A percentile compares a stretch with the other conserved stretches of the same genome.
These are phyloP conservation scores for Lophiostoma macrostomum DNA, from an alignment of 495 filamentous ascomycete genomes.

Conservation along the genomic window DNA sequence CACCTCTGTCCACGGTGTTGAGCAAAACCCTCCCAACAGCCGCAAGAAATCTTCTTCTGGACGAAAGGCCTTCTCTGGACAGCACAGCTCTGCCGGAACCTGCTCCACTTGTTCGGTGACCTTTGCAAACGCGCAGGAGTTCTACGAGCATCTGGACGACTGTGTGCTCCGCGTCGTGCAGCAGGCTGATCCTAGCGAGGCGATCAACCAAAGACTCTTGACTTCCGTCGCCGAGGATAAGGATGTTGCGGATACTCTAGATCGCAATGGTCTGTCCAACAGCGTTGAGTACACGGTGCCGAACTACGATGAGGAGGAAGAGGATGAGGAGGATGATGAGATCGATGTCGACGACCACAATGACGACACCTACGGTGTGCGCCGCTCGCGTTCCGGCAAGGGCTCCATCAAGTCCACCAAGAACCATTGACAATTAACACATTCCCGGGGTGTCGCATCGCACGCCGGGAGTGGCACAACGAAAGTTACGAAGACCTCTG, in stretches of 20 bases:
- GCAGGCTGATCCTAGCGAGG: conserved; percentile 92
- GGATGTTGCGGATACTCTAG: conserved; percentile 77
- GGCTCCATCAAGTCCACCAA: conserved; percentile 47
- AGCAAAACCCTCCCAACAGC: conserved; percentile 93
- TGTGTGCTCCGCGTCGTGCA: conserved; percentile 97
- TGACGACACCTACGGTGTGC: conserved; percentile 57
- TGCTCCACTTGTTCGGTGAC: conserved; percentile 92
- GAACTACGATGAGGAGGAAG: conserved; percentile 54
- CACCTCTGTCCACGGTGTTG: conserved; percentile 88
- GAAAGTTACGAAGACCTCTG: conserved; percentile 43
- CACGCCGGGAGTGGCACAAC: conserved; percentile 53
- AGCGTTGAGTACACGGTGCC: conserved; percentile 51
- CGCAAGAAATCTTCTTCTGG: conserved; percentile 74
- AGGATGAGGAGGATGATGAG: conserved; percentile 59
- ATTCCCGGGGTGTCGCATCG: conserved; percentile 52
- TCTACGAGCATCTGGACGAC: conserved; percentile 99
- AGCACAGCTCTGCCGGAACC: conserved; percentile 57
- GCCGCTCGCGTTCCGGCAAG: conserved; percentile 49
- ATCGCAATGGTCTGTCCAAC: conserved; percentile 69
- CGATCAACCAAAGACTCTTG: conserved; percentile 85
- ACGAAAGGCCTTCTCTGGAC: conserved; percentile 57
- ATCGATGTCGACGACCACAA: conserved; percentile 61
- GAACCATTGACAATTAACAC: conserved; percentile 58
- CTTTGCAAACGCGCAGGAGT: conserved; percentile 93
- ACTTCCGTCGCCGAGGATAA: conserved; percentile 79